Evolutionary conservation across 2,329 filamentous ascomycete genomes (phyloP), one percentile per base, ranked within the genome.

Genomic region (Phoma herbarum): DNA sequence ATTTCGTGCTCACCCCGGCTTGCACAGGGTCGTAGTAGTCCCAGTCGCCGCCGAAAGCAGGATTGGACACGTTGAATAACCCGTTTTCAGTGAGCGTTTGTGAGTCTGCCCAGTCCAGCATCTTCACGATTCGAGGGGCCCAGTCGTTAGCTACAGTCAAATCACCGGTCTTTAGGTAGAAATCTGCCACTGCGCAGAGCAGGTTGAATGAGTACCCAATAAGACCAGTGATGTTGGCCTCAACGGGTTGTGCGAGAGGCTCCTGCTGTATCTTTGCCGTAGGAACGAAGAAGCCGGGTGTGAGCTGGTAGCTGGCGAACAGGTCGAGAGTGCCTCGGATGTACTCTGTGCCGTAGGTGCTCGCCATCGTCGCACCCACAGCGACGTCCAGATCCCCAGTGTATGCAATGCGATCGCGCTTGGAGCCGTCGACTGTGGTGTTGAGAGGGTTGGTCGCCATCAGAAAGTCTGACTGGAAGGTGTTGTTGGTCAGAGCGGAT

Each of bases 251-350:
- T 2, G 31, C 14, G 2, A 35, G 16, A n/a, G 31, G 31, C 11
- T 35, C 31, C 31, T 75, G 73, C 49, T 76, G 72, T 28, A 76
- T 75, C 58, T 76, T 76, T 11, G 66, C 72, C 0, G 61, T 74
- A 1, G 73, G 72, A 7, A 69, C 62, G 55, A 76, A 76, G 57
- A 76, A 75, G 18, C 74, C 74, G 4, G 67, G 64, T 4, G 63
- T 64, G 0, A 63, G 33, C 39, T 76, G 73, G 57, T 64, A 73
- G 5, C 71, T 70, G 1, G 70, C 74, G 10, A 75, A 62, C 10
- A 75, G 67, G 16, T 72, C 61, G 6, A 77, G 45, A 0, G 68
- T 63, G 1, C 71, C 73, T 16, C 66, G 59, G 31, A 75, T 57
- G 42, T 67, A 71, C 5, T 65, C 49, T 11, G 60, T 54, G 29